Base-by-base conservation (phyloP, 495 filamentous ascomycete species). In the Aspergillus sclerotioniger region DNA sequence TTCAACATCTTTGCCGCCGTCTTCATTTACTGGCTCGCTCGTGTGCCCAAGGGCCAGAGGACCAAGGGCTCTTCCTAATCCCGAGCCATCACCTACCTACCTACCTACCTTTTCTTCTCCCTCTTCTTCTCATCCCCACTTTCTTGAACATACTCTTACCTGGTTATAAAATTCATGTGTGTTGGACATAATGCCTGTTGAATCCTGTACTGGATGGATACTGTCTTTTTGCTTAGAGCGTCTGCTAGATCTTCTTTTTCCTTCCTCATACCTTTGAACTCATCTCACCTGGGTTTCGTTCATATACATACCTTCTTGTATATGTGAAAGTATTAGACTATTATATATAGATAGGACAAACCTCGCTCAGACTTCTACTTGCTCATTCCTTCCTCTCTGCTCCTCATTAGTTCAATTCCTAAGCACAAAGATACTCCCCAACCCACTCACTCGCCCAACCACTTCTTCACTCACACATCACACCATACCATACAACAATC, bases 1-100 rank as follows among this genome's bases (percentile, higher is more conserved):
- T 88, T 91, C 74, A 95, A 96, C 69, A 76, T 92, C 65, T 64
- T 68, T 33, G 83, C 68, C 29, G 90, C 89, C 0, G 75, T 93
- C 10, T 74, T 76, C 54, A 75, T 96, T 43, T 96, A 94, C 80
- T 96, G 87, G 87, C 72, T 91, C 55, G 83, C 82, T 17, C 76
- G 91, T 46, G 87, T 96, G 51, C 88, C 89, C 16, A 92, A 92
- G 82, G 68, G 66, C 21, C 69, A 63, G 35, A 71, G 67, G 53
- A 70, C 57, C 62, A 75, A 77, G 70, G 63, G 54, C 32, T 47
- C 57, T 20, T 53, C 53, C 8, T 59, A 58, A 45, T 52, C 13
- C 20, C 12, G 3, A 33, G 5, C n/a, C n/a, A n/a, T n/a, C n/a
- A n/a, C n/a, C n/a, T n/a, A n/a, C n/a, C n/a, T n/a, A n/a, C n/a